Evolutionary conservation across 2,329 filamentous ascomycete species (phyloP), one percentile per base, ranked within the genome.

Genomic region (Pestalotiopsis sp.): DNA sequence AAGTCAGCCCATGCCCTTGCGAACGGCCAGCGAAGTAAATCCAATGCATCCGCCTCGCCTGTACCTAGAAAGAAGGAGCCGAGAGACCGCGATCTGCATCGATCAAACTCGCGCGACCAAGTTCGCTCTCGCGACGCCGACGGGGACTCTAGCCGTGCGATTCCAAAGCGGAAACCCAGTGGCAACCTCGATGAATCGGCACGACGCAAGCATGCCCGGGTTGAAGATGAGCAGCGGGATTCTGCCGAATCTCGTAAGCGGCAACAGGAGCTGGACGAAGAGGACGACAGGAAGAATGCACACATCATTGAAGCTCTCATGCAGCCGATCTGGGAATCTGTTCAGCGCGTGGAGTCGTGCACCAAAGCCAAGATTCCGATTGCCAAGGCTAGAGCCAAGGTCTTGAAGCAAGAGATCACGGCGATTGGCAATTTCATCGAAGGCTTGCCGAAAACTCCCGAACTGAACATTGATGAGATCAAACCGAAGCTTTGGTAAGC

Each of bases 151-250:
- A 84, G 85, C 1, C 81, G 86, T 27, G 83, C 85, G 1, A 88
- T 90, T 49, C 80, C 83, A 65, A 91, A 91, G 80, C 85, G 89
- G 64, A 91, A 91, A 76, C 87, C 90, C 70, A 86, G 84, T 67
- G 84, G 84, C 38, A 85, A 87, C 60, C 78, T 84, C 41, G 82
- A 86, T 59, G 86, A 88, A n/a, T 82, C 84, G 20, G 80, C 80
- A 64, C 59, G 59, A 62, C 79, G 82, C 58, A 87, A 88, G 73
- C 83, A 85, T 68, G 84, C 86, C 27, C 84, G 86, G 57, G 85
- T 87, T 58, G 78, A 84, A 49, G 82, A 86, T 60, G 86, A 88
- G 17, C 83, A 85, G 68, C 84, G 87, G 25, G 84, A 86, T 59
- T 81, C 86, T 2, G 87, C 90, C 65, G 80, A 81, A 31, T 85